Evolutionary conservation across 2,329 filamentous ascomycete genomes (phyloP).

Genomic region (Triangularia setosa): DNA sequence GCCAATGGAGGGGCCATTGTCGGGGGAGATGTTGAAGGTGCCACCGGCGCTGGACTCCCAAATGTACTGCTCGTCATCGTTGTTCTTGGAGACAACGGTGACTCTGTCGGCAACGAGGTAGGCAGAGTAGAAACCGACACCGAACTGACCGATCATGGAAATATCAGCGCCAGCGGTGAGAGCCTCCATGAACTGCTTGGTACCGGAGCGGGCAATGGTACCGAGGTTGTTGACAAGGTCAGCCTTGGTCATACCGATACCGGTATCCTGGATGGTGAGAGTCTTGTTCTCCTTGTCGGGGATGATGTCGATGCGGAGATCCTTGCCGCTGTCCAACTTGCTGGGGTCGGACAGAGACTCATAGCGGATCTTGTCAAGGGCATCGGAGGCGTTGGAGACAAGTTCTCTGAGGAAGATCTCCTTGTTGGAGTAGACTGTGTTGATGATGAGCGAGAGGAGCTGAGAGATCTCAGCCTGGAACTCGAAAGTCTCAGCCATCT

Average conservation of each 20-base stretch:
- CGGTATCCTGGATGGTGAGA: slow-evolving; percentile 91
- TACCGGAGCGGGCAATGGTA: slow-evolving; percentile 97
- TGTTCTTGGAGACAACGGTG: slow-evolving; percentile 95
- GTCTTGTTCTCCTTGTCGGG: slow-evolving; percentile 98
- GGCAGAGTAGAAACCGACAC: slow-evolving; percentile 99
- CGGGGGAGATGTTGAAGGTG: slow-evolving; percentile 88
- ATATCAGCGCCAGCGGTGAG: slow-evolving; percentile 97
- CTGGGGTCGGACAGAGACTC: slow-evolving; percentile 93
- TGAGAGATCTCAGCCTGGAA: slow-evolving; percentile 99
- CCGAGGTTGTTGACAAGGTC: slow-evolving; percentile 99
- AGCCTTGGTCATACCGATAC: slow-evolving; percentile 99
- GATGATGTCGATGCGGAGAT: slow-evolving; percentile 98
- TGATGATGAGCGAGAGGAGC: slow-evolving; percentile 99
- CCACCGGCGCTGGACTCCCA: slow-evolving; percentile 98
- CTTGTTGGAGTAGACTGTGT: slow-evolving; percentile 99
- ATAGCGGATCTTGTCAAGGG: slow-evolving; percentile 99
- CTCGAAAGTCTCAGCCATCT: slow-evolving; percentile 95
- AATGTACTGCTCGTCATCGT: slow-evolving; percentile 99
- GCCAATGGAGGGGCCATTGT: slow-evolving; percentile 86
- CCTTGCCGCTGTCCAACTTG: slow-evolving; percentile 97
- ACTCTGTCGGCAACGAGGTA: slow-evolving; percentile 98
- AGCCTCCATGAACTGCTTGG: slow-evolving; percentile 99
- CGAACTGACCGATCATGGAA: slow-evolving; percentile 99
- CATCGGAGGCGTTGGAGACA: slow-evolving; percentile 98
- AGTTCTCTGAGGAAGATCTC: slow-evolving; percentile 99